Evolutionary conservation across 495 filamentous ascomycete species (phyloP).

Genomic region (Thermochaetoides thermophila): DNA sequence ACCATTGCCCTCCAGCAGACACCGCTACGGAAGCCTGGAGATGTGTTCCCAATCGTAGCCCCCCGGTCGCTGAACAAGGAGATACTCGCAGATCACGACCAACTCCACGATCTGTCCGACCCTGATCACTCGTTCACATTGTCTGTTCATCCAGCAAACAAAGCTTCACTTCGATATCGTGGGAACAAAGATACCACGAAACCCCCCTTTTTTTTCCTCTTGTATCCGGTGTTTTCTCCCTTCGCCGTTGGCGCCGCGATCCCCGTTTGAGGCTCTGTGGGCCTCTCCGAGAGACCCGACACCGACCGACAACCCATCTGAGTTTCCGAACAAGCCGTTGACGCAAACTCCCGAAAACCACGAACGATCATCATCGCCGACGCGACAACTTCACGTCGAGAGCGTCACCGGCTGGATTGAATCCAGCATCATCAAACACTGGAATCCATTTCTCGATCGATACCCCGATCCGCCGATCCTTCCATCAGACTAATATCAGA

Average conservation of each 20-base stretch:
- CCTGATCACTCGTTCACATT: constrained; percentile 16
- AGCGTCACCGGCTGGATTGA: too few relatives aligned
- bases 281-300: constrained; percentile 2
- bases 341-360: not conserved
- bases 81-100: constrained; percentile 5
- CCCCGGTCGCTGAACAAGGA: constrained; percentile 13
- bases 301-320: not conserved
- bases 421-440: too few relatives aligned
- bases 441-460: too few relatives aligned
- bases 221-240: constrained; percentile 3
- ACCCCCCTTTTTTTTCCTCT: too few relatives aligned
- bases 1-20: constrained; percentile 8
- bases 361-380: too few relatives aligned
- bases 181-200: not conserved
- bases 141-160: too few relatives aligned
- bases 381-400: too few relatives aligned
- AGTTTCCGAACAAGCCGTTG: constrained; percentile 1
- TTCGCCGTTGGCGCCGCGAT: constrained; percentile 1
- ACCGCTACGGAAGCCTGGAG: constrained; percentile 11
- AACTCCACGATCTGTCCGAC: too few relatives aligned
- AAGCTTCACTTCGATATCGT: constrained; percentile 10
- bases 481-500: too few relatives aligned
- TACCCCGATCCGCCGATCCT: too few relatives aligned
- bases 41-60: constrained; percentile 16
- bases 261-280: constrained; percentile 11